Percentiles rank a stretch among this genome's conserved stretches.
Conservation (phyloP, 2,329 filamentous ascomycete genomes). For the Cercospora brassicicola region DNA sequence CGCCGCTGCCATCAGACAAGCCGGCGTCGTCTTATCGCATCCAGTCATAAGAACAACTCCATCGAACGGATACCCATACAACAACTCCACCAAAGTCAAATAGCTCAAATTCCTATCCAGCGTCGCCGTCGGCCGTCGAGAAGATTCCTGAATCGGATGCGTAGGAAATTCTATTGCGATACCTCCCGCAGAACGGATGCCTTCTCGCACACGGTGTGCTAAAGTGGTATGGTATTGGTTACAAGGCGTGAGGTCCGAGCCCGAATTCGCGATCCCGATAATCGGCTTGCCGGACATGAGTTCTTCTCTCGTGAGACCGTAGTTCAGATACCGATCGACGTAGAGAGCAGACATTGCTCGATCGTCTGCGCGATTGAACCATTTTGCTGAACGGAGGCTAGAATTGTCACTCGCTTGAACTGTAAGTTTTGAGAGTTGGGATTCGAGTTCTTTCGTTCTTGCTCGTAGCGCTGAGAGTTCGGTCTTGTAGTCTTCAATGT, state of each 20-base stretch:
- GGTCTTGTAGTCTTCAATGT: conserved; percentile 38
- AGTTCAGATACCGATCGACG: conserved; percentile 37
- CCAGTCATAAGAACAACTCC: conserved; percentile 36
- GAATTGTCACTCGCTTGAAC: conserved; percentile 17
- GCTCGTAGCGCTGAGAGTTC: conserved; percentile 34
- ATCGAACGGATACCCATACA: conserved; percentile 37
- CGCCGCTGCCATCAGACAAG: conserved; percentile 36
- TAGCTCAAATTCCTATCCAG: conserved; percentile 36
- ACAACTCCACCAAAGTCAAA: conserved; percentile 34
- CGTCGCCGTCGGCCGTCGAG: conserved; percentile 34
- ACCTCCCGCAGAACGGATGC: conserved; percentile 34
- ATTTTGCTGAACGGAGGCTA: conserved; percentile 33
- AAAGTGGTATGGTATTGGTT: conserved; percentile 35
- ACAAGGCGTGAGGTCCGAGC: conserved; percentile 36
- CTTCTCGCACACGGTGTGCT: conserved; percentile 35
- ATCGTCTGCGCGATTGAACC: conserved; percentile 35
- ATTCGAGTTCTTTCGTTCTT: conserved; percentile 34
- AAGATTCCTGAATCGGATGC: conserved; percentile 37
- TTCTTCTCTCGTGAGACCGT: conserved; percentile 35
- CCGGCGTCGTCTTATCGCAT: conserved; percentile 38
- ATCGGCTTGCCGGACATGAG: conserved; percentile 34
- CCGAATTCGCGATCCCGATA: conserved; percentile 37
- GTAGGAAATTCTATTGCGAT: conserved; percentile 38
- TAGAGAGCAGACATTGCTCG: conserved; percentile 36
- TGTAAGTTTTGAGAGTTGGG: conserved; percentile 30